Base-by-base conservation (phyloP, 176 grass and related monocot species). In the Eleusine coracana region DNA sequence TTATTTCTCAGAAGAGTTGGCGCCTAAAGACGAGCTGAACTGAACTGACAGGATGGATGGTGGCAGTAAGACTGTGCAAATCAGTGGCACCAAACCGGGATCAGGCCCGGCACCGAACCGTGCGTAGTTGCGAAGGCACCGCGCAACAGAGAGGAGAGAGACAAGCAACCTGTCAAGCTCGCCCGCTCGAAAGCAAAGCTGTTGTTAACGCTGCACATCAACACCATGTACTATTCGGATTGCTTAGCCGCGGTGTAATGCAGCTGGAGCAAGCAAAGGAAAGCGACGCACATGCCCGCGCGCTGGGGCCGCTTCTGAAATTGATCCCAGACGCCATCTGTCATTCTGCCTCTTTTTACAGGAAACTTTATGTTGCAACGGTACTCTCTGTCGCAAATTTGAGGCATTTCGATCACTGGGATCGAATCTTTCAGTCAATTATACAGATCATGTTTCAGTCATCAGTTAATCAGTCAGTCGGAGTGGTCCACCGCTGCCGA, bases 191-290 rank as follows among this genome's bases (percentile, higher is more conserved):
- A 66, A 64, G 31, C 31, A 54, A 56, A 56, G 1, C 21, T 25
- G 1, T 9, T 25, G 58, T 23, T 25, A 10, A 60, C 21, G 7
- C 58, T 60, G 44, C 44, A 46, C 8, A 46, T 25, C 25, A 25
- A 25, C 25, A 25, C 25, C 25, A 25, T 10, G 44, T 46, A 46
- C 44, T 46, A 46, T 3, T 10, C 2, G n/a, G 58, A 60, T 52
- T 73, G 70, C 27, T 73, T 68, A 6, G 68, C 58, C 18, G 58
- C 8, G 10, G 23, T 3, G 67, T 36, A 68, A 68, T 15, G 72
- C 61, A 76, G 66, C 72, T 48, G 37, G 61, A n/a, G 44, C 59
- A 75, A 83, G 71, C 59, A 67, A 66, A 42, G 51, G 62, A 67
- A 58, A 42, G 73, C 25, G 36, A 46, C 34, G 50, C 73, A 66